A percentile compares a stretch with the other conserved stretches of the same genome.
These are phyloP conservation scores for Crucibulum laeve DNA, from an alignment of 768 basidiomycete species.

Conservation along the genomic window DNA sequence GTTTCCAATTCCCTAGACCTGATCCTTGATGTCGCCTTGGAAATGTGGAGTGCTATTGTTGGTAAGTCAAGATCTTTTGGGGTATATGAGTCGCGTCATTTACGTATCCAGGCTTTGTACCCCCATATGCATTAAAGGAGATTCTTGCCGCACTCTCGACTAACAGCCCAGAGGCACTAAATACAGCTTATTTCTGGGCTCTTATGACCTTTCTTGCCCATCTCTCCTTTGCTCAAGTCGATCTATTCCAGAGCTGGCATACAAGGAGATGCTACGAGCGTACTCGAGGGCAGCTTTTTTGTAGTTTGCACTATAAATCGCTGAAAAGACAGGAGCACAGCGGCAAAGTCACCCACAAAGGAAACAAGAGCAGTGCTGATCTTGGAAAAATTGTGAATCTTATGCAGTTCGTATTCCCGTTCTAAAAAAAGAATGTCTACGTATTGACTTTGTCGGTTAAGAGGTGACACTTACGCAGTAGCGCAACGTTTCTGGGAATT, in stretches of 20 bases:
- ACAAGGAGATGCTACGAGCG: conserved; percentile 67
- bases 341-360: conserved; percentile 36
- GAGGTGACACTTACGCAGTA: conserved; percentile 68
- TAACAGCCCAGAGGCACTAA: conserved; percentile 33
- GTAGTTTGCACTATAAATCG: conserved; percentile 65
- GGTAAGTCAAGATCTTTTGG: conserved; percentile 22
- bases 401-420: conserved; percentile 52
- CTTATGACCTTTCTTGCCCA: conserved; percentile 56
- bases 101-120: conserved; percentile 50
- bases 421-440: background rate
- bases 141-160: conserved; percentile 49
- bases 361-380: conserved; percentile 42
- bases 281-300: conserved; percentile 68
- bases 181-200: conserved; percentile 54
- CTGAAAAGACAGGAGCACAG: conserved; percentile 55
- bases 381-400: conserved; percentile 72
- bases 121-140: conserved; percentile 59
- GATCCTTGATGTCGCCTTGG: conserved; percentile 52
- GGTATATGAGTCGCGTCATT: conserved; percentile 1
- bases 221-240: conserved; percentile 64
- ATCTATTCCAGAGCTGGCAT: conserved; percentile 63
- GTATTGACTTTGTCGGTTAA: conserved; percentile 14
- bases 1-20: conserved; percentile 67
- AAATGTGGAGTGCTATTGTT: conserved; percentile 56
- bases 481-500: conserved; percentile 73